Evolutionary conservation across 2,329 filamentous ascomycete species (phyloP), one percentile per base, ranked within the genome.

Genomic region (Didymella lethalis): DNA sequence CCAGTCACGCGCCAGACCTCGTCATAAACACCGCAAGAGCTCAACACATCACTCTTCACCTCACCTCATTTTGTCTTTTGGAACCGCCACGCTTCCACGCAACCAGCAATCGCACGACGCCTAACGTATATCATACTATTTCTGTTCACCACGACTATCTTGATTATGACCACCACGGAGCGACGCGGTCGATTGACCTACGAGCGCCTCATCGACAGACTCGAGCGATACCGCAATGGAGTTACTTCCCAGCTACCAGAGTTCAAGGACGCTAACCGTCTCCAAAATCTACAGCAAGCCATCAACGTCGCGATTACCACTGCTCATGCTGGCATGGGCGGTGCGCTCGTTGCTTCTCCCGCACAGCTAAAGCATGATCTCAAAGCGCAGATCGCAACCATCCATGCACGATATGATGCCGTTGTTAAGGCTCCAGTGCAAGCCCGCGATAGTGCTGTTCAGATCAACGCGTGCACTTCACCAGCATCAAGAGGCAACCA

Each of bases 1-100:
- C 23, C 23, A 23, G 48, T 44, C 48, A 57, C 48, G 54, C 48
- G 34, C 29, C 41, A 44, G 41, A 52, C 34, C n/a, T 43, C 50
- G 18, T 29, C 44, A 36, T 4, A 48, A 47, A 52, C 48, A 12
- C 36, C 48, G 14, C 36, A 12, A 34, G n/a, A 36, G 18, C 48
- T 51, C 26, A 18, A 34, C 48, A 52, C 32, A 8, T 34, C 23
- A 53, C 54, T 44, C 48, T 48, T 57, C 36, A 51, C 48, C 20
- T 28, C 32, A 29, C 31, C 18, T n/a, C 5, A 25, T 31, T 31
- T 48, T 44, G 32, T 23, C 32, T 48, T 57, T 48, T 50, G 32
- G 48, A 8, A 8, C 16, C 8, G 18, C 54, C 34, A 51, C 48
- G 32, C 48, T 51, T 56, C 54, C 18, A 28, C 3, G 16, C 11